phyloP scores from a whole-genome alignment of 805 yeast species.

The Myxozyma neglecta region DNA sequence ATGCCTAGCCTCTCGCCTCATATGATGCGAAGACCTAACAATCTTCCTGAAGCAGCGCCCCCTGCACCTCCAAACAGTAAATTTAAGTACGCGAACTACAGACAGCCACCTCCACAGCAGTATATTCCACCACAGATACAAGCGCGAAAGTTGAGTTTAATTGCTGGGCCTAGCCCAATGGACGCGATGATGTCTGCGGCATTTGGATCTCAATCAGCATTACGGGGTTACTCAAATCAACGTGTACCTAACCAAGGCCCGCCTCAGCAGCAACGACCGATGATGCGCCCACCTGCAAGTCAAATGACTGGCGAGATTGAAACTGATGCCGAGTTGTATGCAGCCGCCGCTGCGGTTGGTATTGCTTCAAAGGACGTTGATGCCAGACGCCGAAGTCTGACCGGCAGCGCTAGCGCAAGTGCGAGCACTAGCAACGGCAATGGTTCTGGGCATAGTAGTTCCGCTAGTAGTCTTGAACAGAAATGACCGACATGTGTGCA shows the following conservation, averaged over 20 bases:
- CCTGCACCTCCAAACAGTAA: slow-evolving; percentile 3
- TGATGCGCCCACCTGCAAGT: neutral
- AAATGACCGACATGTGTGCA: neutral
- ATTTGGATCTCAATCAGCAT: slow-evolving; percentile 2
- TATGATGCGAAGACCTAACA: slow-evolving; percentile 1
- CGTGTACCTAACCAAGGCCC: neutral
- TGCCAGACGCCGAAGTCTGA: slow-evolving; percentile 17
- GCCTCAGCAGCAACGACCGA: slow-evolving; percentile 3
- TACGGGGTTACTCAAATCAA: neutral
- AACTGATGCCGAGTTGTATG: slow-evolving; percentile 9
- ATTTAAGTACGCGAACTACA: slow-evolving; percentile 6
- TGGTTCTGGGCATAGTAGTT: slow-evolving; percentile 28
- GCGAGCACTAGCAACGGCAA: slow-evolving; percentile 27
- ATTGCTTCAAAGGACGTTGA: slow-evolving; percentile 5
- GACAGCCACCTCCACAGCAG: slow-evolving; percentile 8
- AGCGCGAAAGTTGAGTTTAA: slow-evolving; percentile 15
- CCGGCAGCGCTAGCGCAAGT: slow-evolving; percentile 29
- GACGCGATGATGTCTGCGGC: slow-evolving; percentile 21
- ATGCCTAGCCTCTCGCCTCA: slow-evolving; percentile 5
- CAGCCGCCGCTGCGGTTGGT: slow-evolving; percentile 11
- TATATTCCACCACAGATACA: slow-evolving; percentile 9
- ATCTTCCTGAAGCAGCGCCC: neutral
- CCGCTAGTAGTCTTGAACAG: slow-evolving; percentile 31
- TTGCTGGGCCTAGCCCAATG: slow-evolving; percentile 29
- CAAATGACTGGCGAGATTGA: neutral